Evolutionary conservation across 257 asterid genomes (phyloP).

Genomic region (Solanum acaule): DNA sequence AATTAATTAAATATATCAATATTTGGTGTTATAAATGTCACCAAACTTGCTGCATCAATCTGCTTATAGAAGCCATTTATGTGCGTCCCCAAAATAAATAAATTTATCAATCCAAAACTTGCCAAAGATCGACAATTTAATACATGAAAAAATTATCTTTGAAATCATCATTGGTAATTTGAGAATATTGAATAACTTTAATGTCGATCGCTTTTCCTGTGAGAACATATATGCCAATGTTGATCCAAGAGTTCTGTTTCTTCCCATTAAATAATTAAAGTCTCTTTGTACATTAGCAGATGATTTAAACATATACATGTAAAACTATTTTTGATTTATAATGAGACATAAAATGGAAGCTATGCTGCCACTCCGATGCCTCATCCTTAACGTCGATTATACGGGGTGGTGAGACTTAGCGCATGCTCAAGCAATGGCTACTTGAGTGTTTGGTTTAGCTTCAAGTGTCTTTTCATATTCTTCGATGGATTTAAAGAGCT

Average conservation of each 20-base stretch:
- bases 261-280: not conserved
- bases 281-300: not conserved
- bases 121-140: not conserved
- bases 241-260: not conserved
- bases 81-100: not conserved
- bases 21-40: not conserved
- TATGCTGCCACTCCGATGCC: not conserved
- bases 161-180: not conserved
- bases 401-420: not conserved
- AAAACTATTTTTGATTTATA: not conserved
- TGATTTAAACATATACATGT: not conserved
- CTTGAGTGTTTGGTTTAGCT: slow-evolving; percentile 24
- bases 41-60: not conserved
- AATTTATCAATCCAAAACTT: not conserved
- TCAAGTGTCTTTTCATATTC: slow-evolving; percentile 87
- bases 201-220: not conserved
- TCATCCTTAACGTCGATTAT: not conserved
- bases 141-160: not conserved
- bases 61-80: not conserved
- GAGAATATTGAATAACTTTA: not conserved
- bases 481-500: slow-evolving; percentile 82
- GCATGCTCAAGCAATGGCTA: not conserved
- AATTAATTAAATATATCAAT: not conserved
- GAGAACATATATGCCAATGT: not conserved
- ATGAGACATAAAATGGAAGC: not conserved